Conservation (phyloP, 805 yeast genomes). For the Saccharomycopsis malanga region DNA sequence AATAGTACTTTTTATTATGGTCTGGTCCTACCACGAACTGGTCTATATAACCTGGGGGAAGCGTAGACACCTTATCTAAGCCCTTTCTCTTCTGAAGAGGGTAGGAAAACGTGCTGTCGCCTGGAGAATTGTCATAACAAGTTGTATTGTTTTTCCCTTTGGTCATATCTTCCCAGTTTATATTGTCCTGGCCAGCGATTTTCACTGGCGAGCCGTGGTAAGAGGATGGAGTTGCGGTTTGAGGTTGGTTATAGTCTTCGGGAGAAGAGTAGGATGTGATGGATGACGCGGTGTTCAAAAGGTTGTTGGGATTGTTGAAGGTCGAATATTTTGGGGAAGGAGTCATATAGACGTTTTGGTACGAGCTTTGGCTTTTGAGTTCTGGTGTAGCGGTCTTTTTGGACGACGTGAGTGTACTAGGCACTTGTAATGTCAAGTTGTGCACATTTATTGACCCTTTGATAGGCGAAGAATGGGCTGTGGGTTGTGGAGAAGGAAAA, state of each 20-base stretch:
- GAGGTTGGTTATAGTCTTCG: constrained; percentile 1
- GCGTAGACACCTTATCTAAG: constrained; percentile 41
- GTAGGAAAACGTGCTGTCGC: background rate
- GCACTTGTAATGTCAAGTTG: constrained; percentile 4
- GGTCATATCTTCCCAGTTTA: background rate
- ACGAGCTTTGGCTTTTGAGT: constrained; percentile 2
- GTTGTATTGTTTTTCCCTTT: background rate
- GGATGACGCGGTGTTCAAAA: background rate
- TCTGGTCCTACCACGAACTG: constrained; percentile 77
- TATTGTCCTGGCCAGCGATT: constrained; percentile 7
- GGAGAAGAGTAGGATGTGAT: constrained; percentile 1
- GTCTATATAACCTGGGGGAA: constrained; percentile 89
- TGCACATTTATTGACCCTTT: constrained; percentile 8
- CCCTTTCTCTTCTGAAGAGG: constrained; percentile 23
- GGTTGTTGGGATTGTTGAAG: constrained; percentile 3
- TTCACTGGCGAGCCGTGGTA: constrained; percentile 19
- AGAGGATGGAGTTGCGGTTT: constrained; percentile 13
- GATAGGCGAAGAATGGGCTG: constrained; percentile 16
- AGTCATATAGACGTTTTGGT: constrained; percentile 9
- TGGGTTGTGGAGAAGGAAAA: constrained; percentile 13
- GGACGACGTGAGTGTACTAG: constrained; percentile 1
- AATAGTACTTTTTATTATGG: constrained; percentile 59
- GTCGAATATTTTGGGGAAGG: constrained; percentile 17
- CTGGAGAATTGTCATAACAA: background rate
- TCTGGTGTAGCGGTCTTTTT: constrained; percentile 5